Percentiles rank a stretch among this genome's conserved stretches.
phyloP scores from a whole-genome alignment of 2,329 filamentous ascomycete genomes.

The Colletotrichum spaethianum region DNA sequence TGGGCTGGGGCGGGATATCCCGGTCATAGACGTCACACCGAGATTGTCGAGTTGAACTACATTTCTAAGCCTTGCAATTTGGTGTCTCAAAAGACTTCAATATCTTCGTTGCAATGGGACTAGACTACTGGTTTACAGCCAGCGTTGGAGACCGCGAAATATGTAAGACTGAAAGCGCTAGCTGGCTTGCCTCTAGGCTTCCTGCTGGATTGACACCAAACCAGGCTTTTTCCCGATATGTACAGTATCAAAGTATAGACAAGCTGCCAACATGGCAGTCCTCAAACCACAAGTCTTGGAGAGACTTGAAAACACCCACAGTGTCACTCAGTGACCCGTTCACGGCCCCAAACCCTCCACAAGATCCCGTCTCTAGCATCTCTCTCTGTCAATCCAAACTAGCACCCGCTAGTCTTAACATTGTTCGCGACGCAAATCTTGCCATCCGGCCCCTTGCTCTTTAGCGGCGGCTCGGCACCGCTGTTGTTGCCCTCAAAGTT shows the following conservation, averaged over 20 bases:
- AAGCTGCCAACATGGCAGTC: background rate
- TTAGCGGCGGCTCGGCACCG: conserved; percentile 32
- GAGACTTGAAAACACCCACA: background rate
- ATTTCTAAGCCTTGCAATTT: background rate
- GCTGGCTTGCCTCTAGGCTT: too few relatives aligned
- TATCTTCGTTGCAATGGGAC: too few relatives aligned
- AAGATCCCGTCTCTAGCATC: background rate
- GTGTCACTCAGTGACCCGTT: background rate
- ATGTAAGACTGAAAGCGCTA: too few relatives aligned
- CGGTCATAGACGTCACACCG: background rate
- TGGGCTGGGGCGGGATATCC: background rate
- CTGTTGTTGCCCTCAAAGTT: conserved; percentile 34
- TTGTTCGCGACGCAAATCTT: conserved; percentile 30
- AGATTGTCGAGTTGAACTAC: background rate
- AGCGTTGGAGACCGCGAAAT: background rate
- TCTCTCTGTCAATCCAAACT: background rate
- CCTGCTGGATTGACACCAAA: too few relatives aligned
- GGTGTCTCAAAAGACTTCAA: background rate
- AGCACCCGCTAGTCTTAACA: conserved; percentile 38
- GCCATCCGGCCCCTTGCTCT: conserved; percentile 37
- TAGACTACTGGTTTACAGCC: background rate
- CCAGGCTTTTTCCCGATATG: background rate
- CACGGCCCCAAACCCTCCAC: background rate
- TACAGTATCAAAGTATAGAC: background rate
- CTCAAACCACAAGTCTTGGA: background rate